These are phyloP conservation scores for Colletotrichum tropicicola DNA, from an alignment of 2,329 filamentous ascomycete species.

Conservation along the genomic window DNA sequence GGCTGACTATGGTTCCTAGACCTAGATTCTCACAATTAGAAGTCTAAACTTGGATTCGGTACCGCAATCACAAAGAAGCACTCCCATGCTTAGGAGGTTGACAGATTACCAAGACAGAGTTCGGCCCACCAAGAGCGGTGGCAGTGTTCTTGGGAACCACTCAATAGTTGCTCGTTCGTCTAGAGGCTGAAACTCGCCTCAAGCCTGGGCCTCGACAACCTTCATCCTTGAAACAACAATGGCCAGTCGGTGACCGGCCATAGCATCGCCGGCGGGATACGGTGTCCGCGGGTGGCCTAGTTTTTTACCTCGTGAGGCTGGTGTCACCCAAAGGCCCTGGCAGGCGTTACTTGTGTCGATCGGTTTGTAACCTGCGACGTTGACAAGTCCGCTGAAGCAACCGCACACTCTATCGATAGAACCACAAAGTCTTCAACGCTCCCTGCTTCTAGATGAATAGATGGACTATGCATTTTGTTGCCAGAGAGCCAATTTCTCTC, in stretches of 20 bases:
- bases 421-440: too few relatives aligned
- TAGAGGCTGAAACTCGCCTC: background rate
- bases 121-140: background rate
- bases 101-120: background rate
- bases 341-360: background rate
- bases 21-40: background rate
- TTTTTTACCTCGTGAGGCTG: background rate
- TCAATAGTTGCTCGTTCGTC: background rate
- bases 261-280: background rate
- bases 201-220: background rate
- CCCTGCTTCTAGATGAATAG: too few relatives aligned
- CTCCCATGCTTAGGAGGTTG: background rate
- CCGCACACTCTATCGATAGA: too few relatives aligned
- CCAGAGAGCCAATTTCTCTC: background rate
- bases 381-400: background rate
- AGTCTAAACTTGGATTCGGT: background rate
- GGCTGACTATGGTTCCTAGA: background rate
- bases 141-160: background rate
- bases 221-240: background rate
- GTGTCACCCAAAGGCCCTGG: background rate
- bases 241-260: background rate
- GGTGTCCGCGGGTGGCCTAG: background rate
- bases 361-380: background rate
- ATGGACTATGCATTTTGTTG: too few relatives aligned
- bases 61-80: background rate